These are phyloP conservation scores for Eimeria sp. DNA, from an alignment of 169 alveolate genomes.

Conservation along the genomic window DNA sequence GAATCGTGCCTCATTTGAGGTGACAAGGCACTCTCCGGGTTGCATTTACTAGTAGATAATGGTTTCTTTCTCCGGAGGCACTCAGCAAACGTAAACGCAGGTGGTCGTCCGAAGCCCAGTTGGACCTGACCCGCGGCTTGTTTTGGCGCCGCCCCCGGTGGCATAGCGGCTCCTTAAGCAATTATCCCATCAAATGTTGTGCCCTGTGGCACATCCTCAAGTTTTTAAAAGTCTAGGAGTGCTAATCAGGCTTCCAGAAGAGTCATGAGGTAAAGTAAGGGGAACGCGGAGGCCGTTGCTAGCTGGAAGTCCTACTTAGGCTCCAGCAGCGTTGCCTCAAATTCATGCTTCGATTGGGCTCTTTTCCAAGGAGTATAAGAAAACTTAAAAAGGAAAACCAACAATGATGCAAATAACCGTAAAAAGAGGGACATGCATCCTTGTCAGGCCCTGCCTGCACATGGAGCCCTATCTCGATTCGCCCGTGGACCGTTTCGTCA, in stretches of 20 bases:
- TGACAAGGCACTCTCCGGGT: not conserved
- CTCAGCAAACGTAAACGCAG: not conserved
- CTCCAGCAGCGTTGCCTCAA: not conserved
- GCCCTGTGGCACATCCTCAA: not conserved
- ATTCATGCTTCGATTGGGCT: not conserved
- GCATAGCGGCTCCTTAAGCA: conserved; percentile 18
- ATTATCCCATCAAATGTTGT: not conserved
- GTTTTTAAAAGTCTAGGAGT: not conserved
- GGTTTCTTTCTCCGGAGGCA: not conserved
- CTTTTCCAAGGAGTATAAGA: not conserved
- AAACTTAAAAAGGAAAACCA: not conserved
- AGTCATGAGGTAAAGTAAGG: not conserved
- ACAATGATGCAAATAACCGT: not conserved
- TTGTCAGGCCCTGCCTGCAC: not conserved
- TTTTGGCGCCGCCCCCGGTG: conserved; percentile 33
- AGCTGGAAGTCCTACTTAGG: conserved; percentile 19
- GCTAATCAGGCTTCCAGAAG: not conserved
- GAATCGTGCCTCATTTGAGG: conserved; percentile 20
- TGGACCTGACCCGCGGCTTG: conserved; percentile 11
- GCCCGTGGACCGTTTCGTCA: conserved; percentile 46
- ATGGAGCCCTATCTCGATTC: conserved; percentile 20
- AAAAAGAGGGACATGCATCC: not conserved
- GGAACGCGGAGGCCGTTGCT: conserved; percentile 36
- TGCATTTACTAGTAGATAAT: not conserved
- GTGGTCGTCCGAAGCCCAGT: not conserved